A percentile compares a stretch with the other conserved stretches of the same genome.
These are phyloP conservation scores for Gossypium longicalyx DNA, from an alignment of 345 rosid species.

Conservation along the genomic window DNA sequence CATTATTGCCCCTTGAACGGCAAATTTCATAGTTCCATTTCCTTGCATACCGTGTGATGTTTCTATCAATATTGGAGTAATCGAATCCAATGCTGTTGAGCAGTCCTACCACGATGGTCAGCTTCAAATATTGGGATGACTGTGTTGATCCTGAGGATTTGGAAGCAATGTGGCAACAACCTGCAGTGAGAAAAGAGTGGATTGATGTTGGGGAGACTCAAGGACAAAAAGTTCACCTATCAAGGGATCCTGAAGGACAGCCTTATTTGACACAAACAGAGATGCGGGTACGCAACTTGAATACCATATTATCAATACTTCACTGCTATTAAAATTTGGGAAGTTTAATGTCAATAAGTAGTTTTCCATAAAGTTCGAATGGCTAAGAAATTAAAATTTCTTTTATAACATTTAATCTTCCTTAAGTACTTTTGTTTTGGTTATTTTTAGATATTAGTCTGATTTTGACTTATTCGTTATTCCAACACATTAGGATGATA, in stretches of 20 bases:
- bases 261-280: constrained; percentile 85
- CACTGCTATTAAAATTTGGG: not conserved
- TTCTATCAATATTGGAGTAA: not conserved
- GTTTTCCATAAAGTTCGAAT: not conserved
- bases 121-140: constrained; percentile 88
- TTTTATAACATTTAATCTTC: not conserved
- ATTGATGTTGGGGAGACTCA: constrained; percentile 70
- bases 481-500: not conserved
- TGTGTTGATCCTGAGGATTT: constrained; percentile 62
- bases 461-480: not conserved
- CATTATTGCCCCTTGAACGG: not conserved
- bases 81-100: not conserved
- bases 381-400: not conserved
- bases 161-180: constrained; percentile 81
- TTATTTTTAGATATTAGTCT: not conserved
- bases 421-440: not conserved
- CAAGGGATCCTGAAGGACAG: constrained; percentile 94
- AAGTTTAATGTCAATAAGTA: not conserved
- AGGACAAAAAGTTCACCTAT: constrained; percentile 80
- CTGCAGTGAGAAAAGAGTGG: constrained; percentile 79
- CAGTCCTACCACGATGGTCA: constrained; percentile 45
- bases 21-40: not conserved
- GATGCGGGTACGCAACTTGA: constrained; percentile 53
- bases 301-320: not conserved
- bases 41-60: not conserved